phyloP scores from a whole-genome alignment of 1,284 basidiomycete genomes.

The Ceratobasidium sp. region DNA sequence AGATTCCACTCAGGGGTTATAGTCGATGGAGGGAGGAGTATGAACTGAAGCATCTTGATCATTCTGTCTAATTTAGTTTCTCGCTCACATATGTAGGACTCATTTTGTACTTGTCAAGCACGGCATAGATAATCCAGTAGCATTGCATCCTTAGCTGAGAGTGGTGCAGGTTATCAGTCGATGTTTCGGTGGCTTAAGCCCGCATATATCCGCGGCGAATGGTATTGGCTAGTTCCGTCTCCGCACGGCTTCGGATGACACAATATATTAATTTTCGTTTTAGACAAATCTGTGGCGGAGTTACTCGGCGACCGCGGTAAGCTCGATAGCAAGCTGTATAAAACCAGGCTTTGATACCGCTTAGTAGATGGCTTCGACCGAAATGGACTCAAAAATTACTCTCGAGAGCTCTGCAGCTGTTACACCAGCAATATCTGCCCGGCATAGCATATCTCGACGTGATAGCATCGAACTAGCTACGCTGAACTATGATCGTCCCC shows the following conservation, averaged over 20 bases:
- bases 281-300: background rate
- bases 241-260: conserved; percentile 23
- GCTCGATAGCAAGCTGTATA: background rate
- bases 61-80: conserved; percentile 14
- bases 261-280: conserved; percentile 22
- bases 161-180: background rate
- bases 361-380: background rate
- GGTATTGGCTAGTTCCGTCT: conserved; percentile 18
- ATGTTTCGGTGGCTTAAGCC: conserved; percentile 1
- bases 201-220: background rate
- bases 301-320: conserved; percentile 2
- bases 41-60: conserved; percentile 50
- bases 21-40: conserved; percentile 61
- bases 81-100: background rate
- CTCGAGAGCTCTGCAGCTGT: background rate
- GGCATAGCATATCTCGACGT: background rate
- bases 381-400: conserved; percentile 27
- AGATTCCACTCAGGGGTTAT: conserved; percentile 65
- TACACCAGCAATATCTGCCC: conserved; percentile 15
- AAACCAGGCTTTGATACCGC: background rate
- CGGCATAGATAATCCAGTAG: conserved; percentile 2
- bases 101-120: background rate
- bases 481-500: conserved; percentile 9
- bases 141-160: background rate
- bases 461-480: conserved; percentile 31